phyloP scores from a whole-genome alignment of 495 filamentous ascomycete genomes.

The Lineolata rhizophorae region DNA sequence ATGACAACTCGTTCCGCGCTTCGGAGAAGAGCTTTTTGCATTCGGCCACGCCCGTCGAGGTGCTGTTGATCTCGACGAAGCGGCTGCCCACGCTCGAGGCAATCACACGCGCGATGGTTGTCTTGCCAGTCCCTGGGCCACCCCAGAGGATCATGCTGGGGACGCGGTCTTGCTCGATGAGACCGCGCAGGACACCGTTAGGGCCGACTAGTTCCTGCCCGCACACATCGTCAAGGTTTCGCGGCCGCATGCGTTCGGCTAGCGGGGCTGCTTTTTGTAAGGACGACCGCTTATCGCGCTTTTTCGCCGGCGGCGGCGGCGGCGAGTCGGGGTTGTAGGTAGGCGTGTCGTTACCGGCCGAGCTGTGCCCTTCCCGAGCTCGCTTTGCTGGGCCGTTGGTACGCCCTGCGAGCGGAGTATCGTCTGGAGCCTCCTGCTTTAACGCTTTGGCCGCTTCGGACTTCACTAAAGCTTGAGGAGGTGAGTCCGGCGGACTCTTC shows the following conservation, averaged over 20 bases:
- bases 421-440: neutral
- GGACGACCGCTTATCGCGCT: constrained; percentile 30
- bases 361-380: neutral
- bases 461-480: too few relatives aligned
- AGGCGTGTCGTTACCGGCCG: neutral
- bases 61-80: constrained; percentile 93
- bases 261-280: constrained; percentile 57
- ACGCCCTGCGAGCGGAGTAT: neutral
- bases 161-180: constrained; percentile 71
- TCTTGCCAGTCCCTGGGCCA: constrained; percentile 80
- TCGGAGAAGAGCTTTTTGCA: constrained; percentile 87
- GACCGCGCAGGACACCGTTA: constrained; percentile 60
- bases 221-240: constrained; percentile 60
- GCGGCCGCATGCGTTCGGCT: constrained; percentile 84
- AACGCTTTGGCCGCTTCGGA: neutral
- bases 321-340: neutral
- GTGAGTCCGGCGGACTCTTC: too few relatives aligned
- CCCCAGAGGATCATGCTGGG: constrained; percentile 97
- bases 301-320: constrained; percentile 28
- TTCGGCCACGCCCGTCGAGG: constrained; percentile 73
- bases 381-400: neutral
- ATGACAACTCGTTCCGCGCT: constrained; percentile 53
- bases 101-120: constrained; percentile 86
- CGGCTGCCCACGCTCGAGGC: constrained; percentile 58
- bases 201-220: constrained; percentile 84